Evolutionary conservation across 225 moss, liverwort and hornwort genomes (phyloP).

Genomic region (Physcomitrellopsis africana): DNA sequence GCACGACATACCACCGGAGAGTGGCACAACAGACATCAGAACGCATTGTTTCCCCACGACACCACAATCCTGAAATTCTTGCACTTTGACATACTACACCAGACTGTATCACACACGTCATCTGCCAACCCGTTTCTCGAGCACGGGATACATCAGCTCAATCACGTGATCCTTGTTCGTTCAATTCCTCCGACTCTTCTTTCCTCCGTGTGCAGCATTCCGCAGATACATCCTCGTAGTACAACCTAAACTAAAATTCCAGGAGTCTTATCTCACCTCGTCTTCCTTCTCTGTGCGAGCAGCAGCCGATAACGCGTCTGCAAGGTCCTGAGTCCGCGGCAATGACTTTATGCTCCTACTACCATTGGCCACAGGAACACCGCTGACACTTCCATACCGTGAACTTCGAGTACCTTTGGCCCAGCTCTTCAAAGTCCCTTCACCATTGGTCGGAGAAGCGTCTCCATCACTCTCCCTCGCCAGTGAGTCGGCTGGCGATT

Average conservation of each 20-base stretch:
- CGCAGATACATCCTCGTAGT: not conserved
- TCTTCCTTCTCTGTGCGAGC: conserved; percentile 72
- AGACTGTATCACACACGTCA: not conserved
- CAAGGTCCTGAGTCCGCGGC: conserved; percentile 65
- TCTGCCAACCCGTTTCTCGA: not conserved
- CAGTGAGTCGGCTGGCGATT: conserved; percentile 42
- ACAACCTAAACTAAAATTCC: not conserved
- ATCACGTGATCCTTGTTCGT: conserved; percentile 5
- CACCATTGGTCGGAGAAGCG: conserved; percentile 53
- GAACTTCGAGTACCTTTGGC: conserved; percentile 84
- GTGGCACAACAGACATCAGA: not conserved
- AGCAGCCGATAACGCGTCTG: conserved; percentile 62
- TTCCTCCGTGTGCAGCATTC: too few relatives aligned
- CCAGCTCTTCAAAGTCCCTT: conserved; percentile 69
- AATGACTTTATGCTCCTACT: conserved; percentile 47
- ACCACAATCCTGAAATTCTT: not conserved
- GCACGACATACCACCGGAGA: not conserved
- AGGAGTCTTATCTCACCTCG: conserved; percentile 49
- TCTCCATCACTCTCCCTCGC: conserved; percentile 51
- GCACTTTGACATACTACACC: conserved; percentile 4
- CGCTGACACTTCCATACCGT: conserved; percentile 59
- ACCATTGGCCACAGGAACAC: conserved; percentile 40
- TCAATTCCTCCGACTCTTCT: too few relatives aligned
- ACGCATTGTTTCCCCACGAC: conserved; percentile 6
- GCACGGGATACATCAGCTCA: conserved; percentile 13